phyloP scores from a whole-genome alignment of 805 yeast genomes.

The Candida nanaspora region DNA sequence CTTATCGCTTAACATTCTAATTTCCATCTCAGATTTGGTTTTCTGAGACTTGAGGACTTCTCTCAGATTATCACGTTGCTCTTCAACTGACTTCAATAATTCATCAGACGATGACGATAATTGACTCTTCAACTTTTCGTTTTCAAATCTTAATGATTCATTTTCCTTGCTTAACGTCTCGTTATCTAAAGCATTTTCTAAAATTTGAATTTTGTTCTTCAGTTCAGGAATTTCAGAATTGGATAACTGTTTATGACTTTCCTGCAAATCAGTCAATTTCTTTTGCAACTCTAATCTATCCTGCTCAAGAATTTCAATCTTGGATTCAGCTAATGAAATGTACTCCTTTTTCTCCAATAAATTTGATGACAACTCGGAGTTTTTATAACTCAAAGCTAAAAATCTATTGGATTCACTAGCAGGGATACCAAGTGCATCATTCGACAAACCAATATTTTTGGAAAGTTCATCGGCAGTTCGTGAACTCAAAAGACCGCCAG shows the following conservation, averaged over 20 bases:
- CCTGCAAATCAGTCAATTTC: slow-evolving; percentile 31
- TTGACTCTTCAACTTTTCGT: slow-evolving; percentile 27
- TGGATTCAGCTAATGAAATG: slow-evolving; percentile 39
- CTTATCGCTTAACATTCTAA: slow-evolving; percentile 18
- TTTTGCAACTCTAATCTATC: slow-evolving; percentile 31
- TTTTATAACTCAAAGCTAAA: slow-evolving; percentile 49
- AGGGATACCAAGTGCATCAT: not conserved
- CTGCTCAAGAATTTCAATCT: slow-evolving; percentile 30
- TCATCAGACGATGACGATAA: slow-evolving; percentile 5
- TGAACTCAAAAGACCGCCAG: slow-evolving; percentile 8
- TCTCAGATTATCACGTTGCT: slow-evolving; percentile 24
- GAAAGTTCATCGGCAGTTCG: slow-evolving; percentile 15
- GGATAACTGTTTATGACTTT: slow-evolving; percentile 35
- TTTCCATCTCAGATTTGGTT: slow-evolving; percentile 18
- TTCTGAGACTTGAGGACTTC: slow-evolving; percentile 23
- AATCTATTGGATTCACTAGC: slow-evolving; percentile 44
- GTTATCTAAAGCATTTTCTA: slow-evolving; percentile 16
- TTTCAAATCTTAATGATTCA: slow-evolving; percentile 23
- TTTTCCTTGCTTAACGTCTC: slow-evolving; percentile 12
- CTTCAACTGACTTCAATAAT: slow-evolving; percentile 1
- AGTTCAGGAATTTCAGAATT: slow-evolving; percentile 38
- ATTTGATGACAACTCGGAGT: slow-evolving; percentile 43
- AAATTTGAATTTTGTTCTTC: slow-evolving; percentile 32
- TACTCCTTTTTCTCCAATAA: slow-evolving; percentile 41
- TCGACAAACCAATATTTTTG: slow-evolving; percentile 25